Base-by-base conservation (phyloP, 2,329 filamentous ascomycete genomes). In the Alternaria panax region DNA sequence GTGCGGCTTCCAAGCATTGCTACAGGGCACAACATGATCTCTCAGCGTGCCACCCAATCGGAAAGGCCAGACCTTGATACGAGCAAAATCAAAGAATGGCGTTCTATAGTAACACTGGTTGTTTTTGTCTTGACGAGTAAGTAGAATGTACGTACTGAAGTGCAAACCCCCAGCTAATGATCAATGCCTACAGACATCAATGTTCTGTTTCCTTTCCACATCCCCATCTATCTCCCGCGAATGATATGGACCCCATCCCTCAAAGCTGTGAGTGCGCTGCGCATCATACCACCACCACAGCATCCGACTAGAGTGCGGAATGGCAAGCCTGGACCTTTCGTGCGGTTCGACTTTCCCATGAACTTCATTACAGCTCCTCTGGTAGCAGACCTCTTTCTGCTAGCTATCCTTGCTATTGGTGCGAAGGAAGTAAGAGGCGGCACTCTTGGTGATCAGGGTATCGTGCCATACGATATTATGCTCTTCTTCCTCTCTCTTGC, bases 401-500 rank as follows among this genome's bases (percentile, higher is more conserved):
- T 92, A 5, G 89, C 89, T 38, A 90, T 91, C 51, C 69, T 83
- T 22, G 89, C 89, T 6, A 92, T 92, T 69, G 88, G 88, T 1
- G 79, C 83, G 22, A 65, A 84, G 56, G 90, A 92, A 76, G 88
- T 92, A 0, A 80, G 85, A n/a, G 89, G 86, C 67, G 90, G 90
- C 2, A 91, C 87, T 0, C 75, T 90, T 7, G 89, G 89, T 0
- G 81, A 87, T 1, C 80, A 90, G 67, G 81, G 87, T 68, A 92
- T 92, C 65, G 81, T 82, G 2, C 90, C 90, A 0, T 83, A 90
- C 65, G 89, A 92, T 60, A 91, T 92, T 61, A 91, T 92, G 88
- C 78, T 83, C 16, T 92, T 92, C 78, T 92, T 92, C 78, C 80
- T 92, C 42, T 90, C 88, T 0, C 74, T 91, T 42, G 90, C 90